Evolutionary conservation across 805 yeast genomes (phyloP).

Genomic region (Dipodascus geniculatus): DNA sequence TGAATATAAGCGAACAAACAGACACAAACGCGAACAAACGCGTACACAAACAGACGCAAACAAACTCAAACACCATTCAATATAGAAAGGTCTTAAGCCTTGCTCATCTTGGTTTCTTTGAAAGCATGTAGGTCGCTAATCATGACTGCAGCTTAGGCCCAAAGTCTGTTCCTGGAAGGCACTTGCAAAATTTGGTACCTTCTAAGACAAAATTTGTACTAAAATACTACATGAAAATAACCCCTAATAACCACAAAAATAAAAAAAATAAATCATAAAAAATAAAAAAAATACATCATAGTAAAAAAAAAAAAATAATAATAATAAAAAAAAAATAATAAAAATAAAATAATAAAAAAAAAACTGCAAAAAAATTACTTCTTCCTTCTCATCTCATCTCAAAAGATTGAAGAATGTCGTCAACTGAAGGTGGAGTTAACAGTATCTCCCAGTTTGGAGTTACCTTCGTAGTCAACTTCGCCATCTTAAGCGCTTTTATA

Average conservation of each 20-base stretch:
- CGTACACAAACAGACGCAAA: too few relatives aligned
- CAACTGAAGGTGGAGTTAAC: not conserved
- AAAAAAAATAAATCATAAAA: not conserved
- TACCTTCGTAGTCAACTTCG: constrained; percentile 56
- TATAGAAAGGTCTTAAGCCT: too few relatives aligned
- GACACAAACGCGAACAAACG: too few relatives aligned
- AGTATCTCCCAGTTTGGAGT: constrained; percentile 60
- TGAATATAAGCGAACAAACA: too few relatives aligned
- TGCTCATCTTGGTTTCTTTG: not conserved
- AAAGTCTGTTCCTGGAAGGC: not conserved
- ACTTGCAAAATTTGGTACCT: not conserved
- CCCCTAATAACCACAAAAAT: not conserved
- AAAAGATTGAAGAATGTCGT: not conserved
- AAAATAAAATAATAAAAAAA: too few relatives aligned
- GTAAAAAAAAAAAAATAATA: too few relatives aligned
- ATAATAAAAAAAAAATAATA: too few relatives aligned
- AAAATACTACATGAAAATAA: not conserved
- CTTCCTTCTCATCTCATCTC: not conserved
- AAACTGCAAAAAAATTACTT: not conserved
- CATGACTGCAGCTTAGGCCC: not conserved
- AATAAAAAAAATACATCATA: too few relatives aligned
- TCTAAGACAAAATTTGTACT: not conserved
- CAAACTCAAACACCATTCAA: too few relatives aligned
- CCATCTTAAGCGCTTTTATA: constrained; percentile 51
- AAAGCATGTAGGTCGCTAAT: not conserved